phyloP scores from a whole-genome alignment of 1,284 basidiomycete genomes.

The Microstroma glucosiphilum region DNA sequence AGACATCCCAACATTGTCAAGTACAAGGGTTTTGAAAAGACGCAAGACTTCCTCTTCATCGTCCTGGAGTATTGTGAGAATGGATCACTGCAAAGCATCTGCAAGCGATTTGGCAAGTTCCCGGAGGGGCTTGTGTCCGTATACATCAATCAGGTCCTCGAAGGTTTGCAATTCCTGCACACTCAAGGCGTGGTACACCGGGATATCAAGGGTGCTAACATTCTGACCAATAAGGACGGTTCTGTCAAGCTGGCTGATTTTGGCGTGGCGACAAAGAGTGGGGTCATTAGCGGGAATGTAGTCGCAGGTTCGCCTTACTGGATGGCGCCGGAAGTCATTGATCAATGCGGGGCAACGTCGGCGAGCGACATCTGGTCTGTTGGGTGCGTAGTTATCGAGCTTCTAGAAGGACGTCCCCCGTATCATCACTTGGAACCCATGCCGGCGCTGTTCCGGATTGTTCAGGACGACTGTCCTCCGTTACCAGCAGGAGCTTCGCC shows the following conservation, averaged over 20 bases:
- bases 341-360: conserved; percentile 86
- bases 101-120: conserved; percentile 95
- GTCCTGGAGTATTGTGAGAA: conserved; percentile 99
- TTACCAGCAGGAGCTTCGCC: conserved; percentile 86
- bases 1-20: conserved; percentile 93
- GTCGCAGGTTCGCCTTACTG: conserved; percentile 52
- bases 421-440: conserved; percentile 93
- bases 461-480: conserved; percentile 92
- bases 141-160: conserved; percentile 78
- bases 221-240: conserved; percentile 62
- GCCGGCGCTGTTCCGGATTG: conserved; percentile 95
- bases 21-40: conserved; percentile 96
- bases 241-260: conserved; percentile 41
- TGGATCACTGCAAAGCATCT: conserved; percentile 86
- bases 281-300: conserved; percentile 47
- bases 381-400: conserved; percentile 91
- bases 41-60: conserved; percentile 87
- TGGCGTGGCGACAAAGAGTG: conserved; percentile 30
- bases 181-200: conserved; percentile 46
- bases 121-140: conserved; percentile 92
- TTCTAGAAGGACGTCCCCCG: conserved; percentile 89
- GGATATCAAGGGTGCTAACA: conserved; percentile 54
- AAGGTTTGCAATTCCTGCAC: conserved; percentile 41
- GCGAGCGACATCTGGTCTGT: conserved; percentile 95
- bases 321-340: conserved; percentile 50